Conservation (phyloP, 108 stramenopile species). For the Skeletonema grethae region DNA sequence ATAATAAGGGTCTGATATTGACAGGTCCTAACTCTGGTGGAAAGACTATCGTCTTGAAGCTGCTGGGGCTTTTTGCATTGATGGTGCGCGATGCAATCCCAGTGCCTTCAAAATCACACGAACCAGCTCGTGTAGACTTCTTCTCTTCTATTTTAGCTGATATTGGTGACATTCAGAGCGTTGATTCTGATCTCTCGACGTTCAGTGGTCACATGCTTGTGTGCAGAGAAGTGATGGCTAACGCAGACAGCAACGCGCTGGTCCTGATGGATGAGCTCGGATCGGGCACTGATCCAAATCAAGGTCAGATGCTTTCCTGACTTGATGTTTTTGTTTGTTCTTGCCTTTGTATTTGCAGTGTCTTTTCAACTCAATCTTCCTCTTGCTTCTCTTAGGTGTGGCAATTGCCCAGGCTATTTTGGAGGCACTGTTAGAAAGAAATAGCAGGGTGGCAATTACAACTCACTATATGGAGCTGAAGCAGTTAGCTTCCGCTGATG, state of each 20-base stretch:
- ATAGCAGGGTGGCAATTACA: slow-evolving; percentile 89
- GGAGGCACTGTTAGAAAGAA: slow-evolving; percentile 86
- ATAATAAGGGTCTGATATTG: slow-evolving; percentile 83
- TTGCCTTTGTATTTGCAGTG: too few species aligned
- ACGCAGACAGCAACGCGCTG: slow-evolving; percentile 67
- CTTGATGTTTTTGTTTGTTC: too few species aligned
- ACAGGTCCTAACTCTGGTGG: slow-evolving; percentile 95
- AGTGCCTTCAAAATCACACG: slow-evolving; percentile 56
- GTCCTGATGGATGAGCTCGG: slow-evolving; percentile 96
- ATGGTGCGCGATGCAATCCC: slow-evolving; percentile 91
- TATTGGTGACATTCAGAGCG: slow-evolving; percentile 94
- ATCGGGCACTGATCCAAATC: slow-evolving; percentile 91
- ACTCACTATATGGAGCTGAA: slow-evolving; percentile 94
- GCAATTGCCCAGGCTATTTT: slow-evolving; percentile 94
- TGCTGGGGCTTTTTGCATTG: slow-evolving; percentile 86
- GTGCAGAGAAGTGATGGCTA: slow-evolving; percentile 74
- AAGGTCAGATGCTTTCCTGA: too few species aligned
- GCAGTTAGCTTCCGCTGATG: slow-evolving; percentile 86
- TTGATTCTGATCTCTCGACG: slow-evolving; percentile 92
- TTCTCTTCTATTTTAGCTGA: slow-evolving; percentile 90
- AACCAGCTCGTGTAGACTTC: slow-evolving; percentile 78
- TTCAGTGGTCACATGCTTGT: slow-evolving; percentile 94
- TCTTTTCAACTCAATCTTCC: too few species aligned
- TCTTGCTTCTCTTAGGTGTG: too few species aligned
- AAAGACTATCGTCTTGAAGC: slow-evolving; percentile 92